Percentiles rank a stretch among this genome's conserved stretches.
Conservation (phyloP, 2,329 filamentous ascomycete genomes). For the Ophiostoma tasmaniense region DNA sequence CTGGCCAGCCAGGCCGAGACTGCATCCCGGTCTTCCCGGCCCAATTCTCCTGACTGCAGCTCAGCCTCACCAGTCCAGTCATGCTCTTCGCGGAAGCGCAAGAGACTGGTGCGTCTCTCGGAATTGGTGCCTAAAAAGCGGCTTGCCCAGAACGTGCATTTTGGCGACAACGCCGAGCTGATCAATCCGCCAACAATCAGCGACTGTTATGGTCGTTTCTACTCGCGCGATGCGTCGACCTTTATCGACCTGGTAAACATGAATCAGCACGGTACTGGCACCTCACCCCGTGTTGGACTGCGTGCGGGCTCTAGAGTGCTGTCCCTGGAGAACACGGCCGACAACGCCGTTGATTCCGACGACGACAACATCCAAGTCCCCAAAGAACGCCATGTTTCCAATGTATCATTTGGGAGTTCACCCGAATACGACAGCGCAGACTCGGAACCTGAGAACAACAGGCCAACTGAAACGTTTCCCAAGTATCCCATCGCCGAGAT, state of each 20-base stretch:
- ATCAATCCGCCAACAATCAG: slow-evolving; percentile 40
- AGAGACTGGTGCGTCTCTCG: slow-evolving; percentile 27
- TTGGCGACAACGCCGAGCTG: slow-evolving; percentile 35
- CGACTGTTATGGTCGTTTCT: slow-evolving; percentile 43
- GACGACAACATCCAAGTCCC: too few species aligned
- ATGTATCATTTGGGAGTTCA: too few species aligned
- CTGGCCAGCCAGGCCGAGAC: background rate
- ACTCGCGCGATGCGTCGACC: slow-evolving; percentile 43
- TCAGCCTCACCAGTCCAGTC: background rate
- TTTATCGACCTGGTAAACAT: slow-evolving; percentile 55
- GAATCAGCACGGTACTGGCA: slow-evolving; percentile 27
- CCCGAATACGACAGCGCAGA: too few species aligned
- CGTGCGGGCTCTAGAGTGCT: slow-evolving; percentile 30
- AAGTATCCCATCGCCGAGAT: background rate
- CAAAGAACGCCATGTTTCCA: too few species aligned
- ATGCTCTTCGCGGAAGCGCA: background rate
- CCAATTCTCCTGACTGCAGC: too few species aligned
- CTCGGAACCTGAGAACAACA: too few species aligned
- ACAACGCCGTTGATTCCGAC: too few species aligned
- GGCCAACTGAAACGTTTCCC: too few species aligned
- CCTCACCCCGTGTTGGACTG: slow-evolving; percentile 41
- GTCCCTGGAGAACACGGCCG: background rate
- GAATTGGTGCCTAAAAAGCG: slow-evolving; percentile 11
- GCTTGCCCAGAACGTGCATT: slow-evolving; percentile 39
- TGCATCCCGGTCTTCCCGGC: background rate